A percentile compares a stretch with the other conserved stretches of the same genome.
These are phyloP conservation scores for Mucor racemosus DNA, from an alignment of 371 early-diverging fungal genomes.

Conservation along the genomic window DNA sequence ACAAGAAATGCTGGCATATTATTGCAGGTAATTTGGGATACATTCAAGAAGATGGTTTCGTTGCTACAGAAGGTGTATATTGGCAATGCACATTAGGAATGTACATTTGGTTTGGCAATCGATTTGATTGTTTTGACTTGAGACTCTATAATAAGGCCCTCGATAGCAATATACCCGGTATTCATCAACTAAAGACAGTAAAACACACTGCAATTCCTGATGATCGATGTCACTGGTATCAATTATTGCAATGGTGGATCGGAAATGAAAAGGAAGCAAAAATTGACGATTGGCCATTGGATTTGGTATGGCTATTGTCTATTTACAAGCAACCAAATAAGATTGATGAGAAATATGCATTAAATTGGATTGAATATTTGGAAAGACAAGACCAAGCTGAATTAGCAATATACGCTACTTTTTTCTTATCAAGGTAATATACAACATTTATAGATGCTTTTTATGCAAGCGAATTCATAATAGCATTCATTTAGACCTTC, in stretches of 20 bases:
- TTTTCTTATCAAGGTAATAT: conserved; percentile 16
- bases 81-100: conserved; percentile 28
- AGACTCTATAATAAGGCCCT: conserved; percentile 1
- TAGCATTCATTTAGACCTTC: not conserved
- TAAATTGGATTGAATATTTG: conserved; percentile 21
- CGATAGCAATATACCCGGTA: not conserved
- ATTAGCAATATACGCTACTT: conserved; percentile 21
- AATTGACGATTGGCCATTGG: conserved; percentile 22
- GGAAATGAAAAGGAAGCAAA: conserved; percentile 10
- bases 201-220: conserved; percentile 16
- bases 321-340: conserved; percentile 11
- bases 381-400: conserved; percentile 18
- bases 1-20: conserved; percentile 20
- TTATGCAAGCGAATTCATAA: too few relatives aligned
- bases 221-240: conserved; percentile 25
- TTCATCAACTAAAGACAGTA: conserved; percentile 1
- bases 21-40: conserved; percentile 17
- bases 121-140: not conserved
- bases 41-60: not conserved
- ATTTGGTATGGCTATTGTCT: conserved; percentile 20
- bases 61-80: conserved; percentile 10
- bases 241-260: conserved; percentile 21
- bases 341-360: not conserved
- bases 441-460: too few relatives aligned
- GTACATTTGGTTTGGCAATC: conserved; percentile 24